phyloP scores from a whole-genome alignment of 2,329 filamentous ascomycete genomes.

The Cladosporium sp. region DNA sequence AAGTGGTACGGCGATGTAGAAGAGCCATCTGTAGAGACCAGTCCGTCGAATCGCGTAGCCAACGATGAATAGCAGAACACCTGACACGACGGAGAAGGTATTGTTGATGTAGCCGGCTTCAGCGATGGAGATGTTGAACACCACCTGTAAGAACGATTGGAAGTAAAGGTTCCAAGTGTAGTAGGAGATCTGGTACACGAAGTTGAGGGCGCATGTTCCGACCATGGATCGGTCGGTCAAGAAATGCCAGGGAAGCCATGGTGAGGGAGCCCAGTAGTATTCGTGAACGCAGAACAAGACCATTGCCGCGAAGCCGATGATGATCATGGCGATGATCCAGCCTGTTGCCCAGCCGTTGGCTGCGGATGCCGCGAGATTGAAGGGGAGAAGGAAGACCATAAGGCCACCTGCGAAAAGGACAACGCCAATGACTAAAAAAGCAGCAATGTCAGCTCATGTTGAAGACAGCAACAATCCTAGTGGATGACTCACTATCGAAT shows the following conservation, averaged over 20 bases:
- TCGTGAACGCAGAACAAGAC: conserved; percentile 38
- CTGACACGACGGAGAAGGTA: conserved; percentile 37
- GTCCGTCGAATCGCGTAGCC: conserved; percentile 46
- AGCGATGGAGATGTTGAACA: conserved; percentile 31
- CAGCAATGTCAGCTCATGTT: conserved; percentile 44
- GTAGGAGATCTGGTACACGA: conserved; percentile 30
- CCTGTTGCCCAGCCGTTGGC: conserved; percentile 33
- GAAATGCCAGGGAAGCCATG: conserved; percentile 44
- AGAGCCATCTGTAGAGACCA: conserved; percentile 48
- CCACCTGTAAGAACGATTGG: conserved; percentile 39
- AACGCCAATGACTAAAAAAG: conserved; percentile 52
- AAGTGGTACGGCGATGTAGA: conserved; percentile 33
- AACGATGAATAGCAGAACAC: conserved; percentile 42
- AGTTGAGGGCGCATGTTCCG: conserved; percentile 49
- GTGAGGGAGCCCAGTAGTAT: conserved; percentile 34
- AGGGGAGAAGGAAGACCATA: conserved; percentile 62
- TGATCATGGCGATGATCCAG: conserved; percentile 40
- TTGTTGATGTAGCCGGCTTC: conserved; percentile 29
- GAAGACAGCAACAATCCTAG: neutral
- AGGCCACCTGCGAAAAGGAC: conserved; percentile 59
- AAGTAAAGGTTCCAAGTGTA: conserved; percentile 39
- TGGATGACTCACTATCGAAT: conserved; percentile 48
- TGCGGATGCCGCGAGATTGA: conserved; percentile 48
- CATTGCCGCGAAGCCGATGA: conserved; percentile 35
- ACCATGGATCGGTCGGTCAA: conserved; percentile 48